Evolutionary conservation across 257 asterid genomes (phyloP), one percentile per base, ranked within the genome.

Genomic region (Asclepias syriaca): DNA sequence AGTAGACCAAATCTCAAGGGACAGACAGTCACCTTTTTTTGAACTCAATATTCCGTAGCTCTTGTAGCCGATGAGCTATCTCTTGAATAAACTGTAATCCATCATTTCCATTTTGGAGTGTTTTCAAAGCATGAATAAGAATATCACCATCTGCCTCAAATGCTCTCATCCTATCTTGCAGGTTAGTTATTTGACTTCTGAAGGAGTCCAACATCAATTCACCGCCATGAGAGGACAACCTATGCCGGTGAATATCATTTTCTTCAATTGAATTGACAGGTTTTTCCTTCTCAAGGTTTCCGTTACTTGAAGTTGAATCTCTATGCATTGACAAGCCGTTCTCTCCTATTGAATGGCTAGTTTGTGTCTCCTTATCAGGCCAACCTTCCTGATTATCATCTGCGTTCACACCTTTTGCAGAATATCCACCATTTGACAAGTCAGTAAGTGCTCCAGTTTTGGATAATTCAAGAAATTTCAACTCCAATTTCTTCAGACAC

Each of bases 51-150:
- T 77, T 77, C 68, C 81, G 71, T 61, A 85, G 60, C 73, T 80
- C 89, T 69, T 81, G 84, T 63, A 88, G 78, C 75, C 78, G 90
- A 73, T 69, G 79, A 73, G 93, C 84, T 72, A 85, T 77, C 59
- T 83, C 92, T 54, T 74, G 88, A 63, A 86, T 79, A 57, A 84
- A 77, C 59, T 79, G 73, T 16, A 80, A 65, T 56, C 89, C 90
- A 37, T 85, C 88, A 32, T 72, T 77, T 72, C 90, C 92, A 73
- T 74, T 82, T 32, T 29, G 82, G 40, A 85, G 79, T 69, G 76
- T 65, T 21, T 74, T 82, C 63, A 85, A 84, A 70, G 87, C 74
- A 72, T 79, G 84, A 77, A 72, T 77, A 63, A 87, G 74, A 69
- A 86, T 80, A 59, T 81, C 79, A 34, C 70, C 45, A 72, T 82